Conservation (phyloP, 805 yeast species). For the Grigorovia humatica region DNA sequence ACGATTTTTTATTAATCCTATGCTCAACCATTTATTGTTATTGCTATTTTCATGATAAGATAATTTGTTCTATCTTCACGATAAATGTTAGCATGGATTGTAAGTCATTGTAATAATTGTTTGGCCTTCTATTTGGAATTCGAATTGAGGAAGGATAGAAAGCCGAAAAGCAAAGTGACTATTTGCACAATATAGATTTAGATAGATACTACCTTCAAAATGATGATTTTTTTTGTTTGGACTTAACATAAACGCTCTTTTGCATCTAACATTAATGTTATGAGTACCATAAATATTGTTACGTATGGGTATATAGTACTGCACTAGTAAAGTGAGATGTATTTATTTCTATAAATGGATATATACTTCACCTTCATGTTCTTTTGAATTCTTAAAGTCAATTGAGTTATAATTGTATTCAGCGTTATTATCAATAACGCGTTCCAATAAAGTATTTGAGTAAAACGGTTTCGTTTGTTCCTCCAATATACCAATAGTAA, state of each 20-base stretch:
- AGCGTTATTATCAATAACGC: neutral
- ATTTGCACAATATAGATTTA: neutral
- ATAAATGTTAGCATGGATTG: too few species aligned
- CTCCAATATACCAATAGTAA: conserved; percentile 57
- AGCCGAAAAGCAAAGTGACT: neutral
- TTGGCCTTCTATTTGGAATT: neutral
- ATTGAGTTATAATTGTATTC: conserved; percentile 3
- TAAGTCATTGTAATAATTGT: neutral
- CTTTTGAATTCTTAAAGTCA: conserved; percentile 7
- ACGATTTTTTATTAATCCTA: neutral
- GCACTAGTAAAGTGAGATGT: neutral
- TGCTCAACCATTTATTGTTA: neutral
- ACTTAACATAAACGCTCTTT: too few species aligned
- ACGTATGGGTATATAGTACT: too few species aligned
- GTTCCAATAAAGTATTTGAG: conserved; percentile 36
- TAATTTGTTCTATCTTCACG: too few species aligned
- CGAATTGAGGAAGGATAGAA: neutral
- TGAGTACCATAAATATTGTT: too few species aligned
- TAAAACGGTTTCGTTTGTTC: conserved; percentile 39
- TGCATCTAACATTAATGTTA: too few species aligned
- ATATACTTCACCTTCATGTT: conserved; percentile 12
- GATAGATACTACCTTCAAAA: neutral
- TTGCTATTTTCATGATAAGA: too few species aligned
- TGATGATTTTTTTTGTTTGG: neutral
- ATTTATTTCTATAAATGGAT: conserved; percentile 10